Conservation (phyloP, 2,329 filamentous ascomycete species). For the Claviceps arundinis region DNA sequence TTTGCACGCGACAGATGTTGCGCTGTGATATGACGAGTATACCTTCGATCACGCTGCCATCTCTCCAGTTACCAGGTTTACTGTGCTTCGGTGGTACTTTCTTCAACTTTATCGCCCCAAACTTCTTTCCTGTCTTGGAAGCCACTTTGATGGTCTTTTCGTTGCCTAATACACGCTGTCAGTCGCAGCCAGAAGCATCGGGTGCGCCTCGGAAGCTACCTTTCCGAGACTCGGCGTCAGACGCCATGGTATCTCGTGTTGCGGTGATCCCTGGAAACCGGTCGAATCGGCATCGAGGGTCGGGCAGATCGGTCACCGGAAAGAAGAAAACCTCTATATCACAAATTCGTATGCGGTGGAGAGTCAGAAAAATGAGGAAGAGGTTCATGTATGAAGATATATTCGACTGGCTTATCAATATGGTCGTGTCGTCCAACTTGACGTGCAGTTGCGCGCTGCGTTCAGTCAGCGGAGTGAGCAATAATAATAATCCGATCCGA, state of each 20-base stretch:
- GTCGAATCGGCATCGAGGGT: background rate
- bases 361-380: background rate
- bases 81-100: slow-evolving; percentile 47
- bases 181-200: background rate
- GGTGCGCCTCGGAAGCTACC: slow-evolving; percentile 9
- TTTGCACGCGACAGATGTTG: background rate
- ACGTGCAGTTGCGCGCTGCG: background rate
- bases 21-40: slow-evolving; percentile 11
- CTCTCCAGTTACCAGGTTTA: slow-evolving; percentile 59
- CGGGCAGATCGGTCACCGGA: background rate
- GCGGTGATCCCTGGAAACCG: background rate
- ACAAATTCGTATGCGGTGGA: background rate
- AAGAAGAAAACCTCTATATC: background rate
- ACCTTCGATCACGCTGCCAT: slow-evolving; percentile 52
- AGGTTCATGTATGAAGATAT: background rate
- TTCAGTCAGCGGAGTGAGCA: background rate
- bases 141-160: slow-evolving; percentile 51
- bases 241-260: slow-evolving; percentile 8
- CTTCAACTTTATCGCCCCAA: slow-evolving; percentile 47
- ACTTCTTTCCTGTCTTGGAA: slow-evolving; percentile 39
- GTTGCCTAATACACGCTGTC: background rate
- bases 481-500: background rate
- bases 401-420: background rate
- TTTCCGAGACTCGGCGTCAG: slow-evolving; percentile 15
- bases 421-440: background rate